Percentiles rank a stretch among this genome's conserved stretches.
Conservation (phyloP, 2,329 filamentous ascomycete genomes). For the Colletotrichum musicola region DNA sequence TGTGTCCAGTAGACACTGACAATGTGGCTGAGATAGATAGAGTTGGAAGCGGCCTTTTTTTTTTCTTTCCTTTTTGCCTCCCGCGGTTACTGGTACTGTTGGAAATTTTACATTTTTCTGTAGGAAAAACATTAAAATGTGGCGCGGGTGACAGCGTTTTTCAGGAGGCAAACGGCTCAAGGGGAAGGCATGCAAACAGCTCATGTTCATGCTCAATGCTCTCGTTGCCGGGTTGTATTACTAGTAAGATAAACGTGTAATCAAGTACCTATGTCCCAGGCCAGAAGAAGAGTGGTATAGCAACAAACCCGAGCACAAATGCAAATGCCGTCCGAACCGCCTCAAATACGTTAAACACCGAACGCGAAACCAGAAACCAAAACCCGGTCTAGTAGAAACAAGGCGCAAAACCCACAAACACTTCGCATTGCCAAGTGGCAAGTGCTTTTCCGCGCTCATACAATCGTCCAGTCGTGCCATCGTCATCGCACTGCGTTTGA, state of each 20-base stretch:
- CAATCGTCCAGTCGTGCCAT: constrained; percentile 42
- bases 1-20: too few species aligned
- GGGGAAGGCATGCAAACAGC: neutral
- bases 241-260: constrained; percentile 36
- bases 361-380: constrained; percentile 22
- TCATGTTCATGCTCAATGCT: constrained; percentile 14
- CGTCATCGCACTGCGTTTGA: constrained; percentile 37
- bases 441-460: constrained; percentile 37
- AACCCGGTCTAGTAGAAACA: constrained; percentile 34
- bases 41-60: too few species aligned
- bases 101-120: too few species aligned
- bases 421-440: constrained; percentile 20
- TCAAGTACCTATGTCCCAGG: constrained; percentile 33
- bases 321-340: constrained; percentile 35
- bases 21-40: too few species aligned
- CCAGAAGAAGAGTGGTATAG: constrained; percentile 34
- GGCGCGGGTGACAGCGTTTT: too few species aligned
- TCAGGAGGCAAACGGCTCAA: neutral
- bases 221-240: constrained; percentile 34
- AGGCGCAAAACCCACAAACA: constrained; percentile 20
- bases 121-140: too few species aligned
- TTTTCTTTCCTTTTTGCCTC: too few species aligned
- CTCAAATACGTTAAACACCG: constrained; percentile 31
- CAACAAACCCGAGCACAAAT: constrained; percentile 33
- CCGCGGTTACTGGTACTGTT: too few species aligned